Evolutionary conservation across 306 rosid genomes (phyloP).

Genomic region (Glycine tomentella): DNA sequence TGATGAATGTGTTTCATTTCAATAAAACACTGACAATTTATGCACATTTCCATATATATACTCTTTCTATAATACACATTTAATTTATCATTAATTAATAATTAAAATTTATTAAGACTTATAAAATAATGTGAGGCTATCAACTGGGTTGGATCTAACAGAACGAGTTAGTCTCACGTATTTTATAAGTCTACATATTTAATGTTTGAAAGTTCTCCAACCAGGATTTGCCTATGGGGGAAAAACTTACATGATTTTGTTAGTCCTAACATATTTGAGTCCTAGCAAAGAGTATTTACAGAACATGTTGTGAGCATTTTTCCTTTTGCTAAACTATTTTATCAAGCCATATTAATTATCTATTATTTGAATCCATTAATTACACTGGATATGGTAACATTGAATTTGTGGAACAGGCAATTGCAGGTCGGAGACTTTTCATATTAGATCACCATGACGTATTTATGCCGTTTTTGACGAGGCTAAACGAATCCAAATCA

Average conservation of each 20-base stretch:
- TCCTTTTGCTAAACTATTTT: not conserved
- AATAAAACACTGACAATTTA: not conserved
- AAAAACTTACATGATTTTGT: too few relatives aligned
- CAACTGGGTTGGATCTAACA: too few relatives aligned
- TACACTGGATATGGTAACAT: not conserved
- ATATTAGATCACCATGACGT: conserved; percentile 75
- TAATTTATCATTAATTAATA: not conserved
- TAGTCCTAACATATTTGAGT: too few relatives aligned
- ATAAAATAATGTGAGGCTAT: too few relatives aligned
- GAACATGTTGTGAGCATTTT: not conserved
- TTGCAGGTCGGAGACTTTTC: conserved; percentile 51
- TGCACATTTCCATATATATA: not conserved
- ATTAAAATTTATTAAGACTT: too few relatives aligned
- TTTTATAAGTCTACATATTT: too few relatives aligned
- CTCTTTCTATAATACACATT: not conserved
- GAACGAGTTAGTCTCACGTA: too few relatives aligned
- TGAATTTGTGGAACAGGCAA: conserved; percentile 55
- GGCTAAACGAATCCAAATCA: conserved; percentile 53
- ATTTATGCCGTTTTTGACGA: conserved; percentile 62
- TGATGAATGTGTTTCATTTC: not conserved
- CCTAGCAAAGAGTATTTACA: too few relatives aligned
- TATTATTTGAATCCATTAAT: not conserved
- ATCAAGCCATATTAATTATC: not conserved
- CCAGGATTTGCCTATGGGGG: too few relatives aligned
- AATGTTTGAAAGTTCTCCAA: too few relatives aligned